Conservation (phyloP, 139 green algal species). For the Yamagishiella unicocca region DNA sequence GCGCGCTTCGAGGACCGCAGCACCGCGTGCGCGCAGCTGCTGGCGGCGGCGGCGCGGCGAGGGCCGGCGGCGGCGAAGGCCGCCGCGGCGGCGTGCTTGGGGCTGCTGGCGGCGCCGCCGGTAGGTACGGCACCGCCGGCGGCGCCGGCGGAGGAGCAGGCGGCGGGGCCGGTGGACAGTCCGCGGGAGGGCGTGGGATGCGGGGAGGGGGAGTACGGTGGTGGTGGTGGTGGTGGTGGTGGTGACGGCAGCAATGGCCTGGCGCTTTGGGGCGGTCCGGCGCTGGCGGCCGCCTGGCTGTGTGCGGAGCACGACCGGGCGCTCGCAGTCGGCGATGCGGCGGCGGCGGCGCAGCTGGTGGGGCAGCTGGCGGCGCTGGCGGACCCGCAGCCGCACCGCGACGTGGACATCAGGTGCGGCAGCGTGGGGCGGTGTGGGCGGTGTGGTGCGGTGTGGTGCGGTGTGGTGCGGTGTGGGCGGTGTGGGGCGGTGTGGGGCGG, state of each 20-base stretch:
- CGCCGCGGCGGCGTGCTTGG: conserved; percentile 2
- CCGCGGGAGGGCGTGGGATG: neutral
- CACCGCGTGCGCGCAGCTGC: conserved; percentile 30
- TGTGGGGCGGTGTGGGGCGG: neutral
- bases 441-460: neutral
- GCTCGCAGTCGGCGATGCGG: conserved; percentile 54
- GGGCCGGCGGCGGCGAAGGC: conserved; percentile 23
- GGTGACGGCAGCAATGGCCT: neutral
- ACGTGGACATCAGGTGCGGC: conserved; percentile 27
- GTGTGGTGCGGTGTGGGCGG: neutral
- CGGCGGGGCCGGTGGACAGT: neutral
- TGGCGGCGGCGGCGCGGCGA: conserved; percentile 33
- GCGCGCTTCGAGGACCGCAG: conserved; percentile 37
- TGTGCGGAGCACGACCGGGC: conserved; percentile 59
- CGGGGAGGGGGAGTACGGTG: too few relatives aligned
- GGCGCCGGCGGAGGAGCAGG: neutral
- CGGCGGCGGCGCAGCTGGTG: conserved; percentile 44
- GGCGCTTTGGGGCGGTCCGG: conserved; percentile 50
- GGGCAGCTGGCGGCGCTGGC: conserved; percentile 58
- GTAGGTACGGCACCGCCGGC: neutral
- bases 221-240: neutral
- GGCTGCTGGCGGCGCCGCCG: neutral
- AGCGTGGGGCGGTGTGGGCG: too few relatives aligned
- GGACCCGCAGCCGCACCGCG: conserved; percentile 36
- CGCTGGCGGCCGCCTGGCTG: conserved; percentile 52